These are phyloP conservation scores for Phytophthora pistaciae DNA, from an alignment of 352 stramenopile species.

Conservation along the genomic window DNA sequence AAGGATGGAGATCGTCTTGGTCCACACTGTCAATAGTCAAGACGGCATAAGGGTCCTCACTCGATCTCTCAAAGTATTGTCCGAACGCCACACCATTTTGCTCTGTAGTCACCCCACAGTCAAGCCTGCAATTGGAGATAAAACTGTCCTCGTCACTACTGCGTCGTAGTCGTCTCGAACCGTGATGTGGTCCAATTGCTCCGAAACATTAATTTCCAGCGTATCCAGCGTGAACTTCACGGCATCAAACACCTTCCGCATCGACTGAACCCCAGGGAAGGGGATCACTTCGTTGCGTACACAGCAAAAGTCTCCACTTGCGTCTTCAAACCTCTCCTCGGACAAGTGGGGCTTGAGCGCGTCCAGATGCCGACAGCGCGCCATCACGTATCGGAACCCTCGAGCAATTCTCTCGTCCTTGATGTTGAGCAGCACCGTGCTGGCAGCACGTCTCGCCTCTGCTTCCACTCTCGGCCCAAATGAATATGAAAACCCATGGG, in stretches of 20 bases:
- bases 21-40: conserved; percentile 39
- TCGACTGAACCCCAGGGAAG: conserved; percentile 37
- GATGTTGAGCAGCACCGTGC: conserved; percentile 18
- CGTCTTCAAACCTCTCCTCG: conserved; percentile 29
- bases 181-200: conserved; percentile 47
- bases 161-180: conserved; percentile 53
- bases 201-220: conserved; percentile 53
- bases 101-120: conserved; percentile 32
- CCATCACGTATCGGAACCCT: conserved; percentile 30
- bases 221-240: conserved; percentile 32
- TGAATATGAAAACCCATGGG: conserved; percentile 14
- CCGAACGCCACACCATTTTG: conserved; percentile 39
- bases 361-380: conserved; percentile 35
- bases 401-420: conserved; percentile 34
- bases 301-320: conserved; percentile 35
- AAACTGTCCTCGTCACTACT: conserved; percentile 30
- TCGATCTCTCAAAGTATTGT: conserved; percentile 24
- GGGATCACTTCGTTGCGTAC: conserved; percentile 42
- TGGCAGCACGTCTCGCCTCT: conserved; percentile 24
- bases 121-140: conserved; percentile 25
- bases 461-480: conserved; percentile 19
- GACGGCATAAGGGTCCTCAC: conserved; percentile 31
- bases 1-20: conserved; percentile 52
- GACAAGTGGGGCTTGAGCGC: conserved; percentile 39
- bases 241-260: conserved; percentile 48